Percentiles rank a stretch among this genome's conserved stretches.
phyloP scores from a whole-genome alignment of 192 early-diverging fungal genomes.

The Spizellomyces sp. region DNA sequence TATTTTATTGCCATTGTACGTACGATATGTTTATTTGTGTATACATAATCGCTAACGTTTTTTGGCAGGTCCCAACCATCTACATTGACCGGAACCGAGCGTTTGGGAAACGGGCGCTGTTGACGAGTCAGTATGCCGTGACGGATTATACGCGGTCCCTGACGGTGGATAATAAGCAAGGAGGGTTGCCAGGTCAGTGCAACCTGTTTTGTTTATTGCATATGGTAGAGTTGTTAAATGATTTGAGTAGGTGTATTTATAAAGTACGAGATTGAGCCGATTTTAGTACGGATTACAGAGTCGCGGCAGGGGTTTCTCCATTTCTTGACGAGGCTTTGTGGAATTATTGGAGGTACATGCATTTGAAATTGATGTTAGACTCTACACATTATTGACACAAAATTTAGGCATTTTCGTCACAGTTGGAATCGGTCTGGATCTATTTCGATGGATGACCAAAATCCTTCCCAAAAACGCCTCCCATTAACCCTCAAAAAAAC shows the following conservation, averaged over 20 bases:
- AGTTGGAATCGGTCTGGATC: slow-evolving; percentile 54
- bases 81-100: slow-evolving; percentile 63
- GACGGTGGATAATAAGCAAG: slow-evolving; percentile 25
- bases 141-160: slow-evolving; percentile 67
- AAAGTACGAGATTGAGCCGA: slow-evolving; percentile 90
- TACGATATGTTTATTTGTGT: too few relatives aligned
- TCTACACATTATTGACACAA: background rate
- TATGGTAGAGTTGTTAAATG: background rate
- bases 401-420: slow-evolving; percentile 60
- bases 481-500: background rate
- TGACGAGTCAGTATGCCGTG: slow-evolving; percentile 95
- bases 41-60: too few relatives aligned
- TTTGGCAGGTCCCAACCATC: slow-evolving; percentile 62
- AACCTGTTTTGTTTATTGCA: background rate
- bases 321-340: slow-evolving; percentile 81
- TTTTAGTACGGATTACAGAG: slow-evolving; percentile 79
- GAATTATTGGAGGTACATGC: slow-evolving; percentile 75
- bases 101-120: slow-evolving; percentile 52
- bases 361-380: background rate
- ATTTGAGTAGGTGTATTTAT: slow-evolving; percentile 75
- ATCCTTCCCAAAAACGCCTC: background rate
- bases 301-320: slow-evolving; percentile 60
- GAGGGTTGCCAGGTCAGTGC: slow-evolving; percentile 46
- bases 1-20: slow-evolving; percentile 81
- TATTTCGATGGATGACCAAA: slow-evolving; percentile 17